Base-by-base conservation (phyloP, 129 eudicot genomes). In the Chrysanthemum makinoi region DNA sequence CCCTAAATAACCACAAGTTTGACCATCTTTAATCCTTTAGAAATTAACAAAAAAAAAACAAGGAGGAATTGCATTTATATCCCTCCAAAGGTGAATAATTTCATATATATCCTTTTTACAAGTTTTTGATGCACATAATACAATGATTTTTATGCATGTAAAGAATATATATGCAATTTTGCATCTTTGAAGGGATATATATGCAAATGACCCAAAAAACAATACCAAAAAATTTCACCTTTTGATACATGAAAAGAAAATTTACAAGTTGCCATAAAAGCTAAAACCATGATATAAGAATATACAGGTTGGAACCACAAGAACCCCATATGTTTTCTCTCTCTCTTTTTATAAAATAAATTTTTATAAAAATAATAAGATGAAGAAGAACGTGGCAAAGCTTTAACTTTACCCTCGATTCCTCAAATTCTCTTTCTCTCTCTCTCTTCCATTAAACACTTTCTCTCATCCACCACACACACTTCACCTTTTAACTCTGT, bases 251-350 rank as follows among this genome's bases (percentile, higher is more conserved):
- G 39, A 77, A 30, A 68, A 60, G 56, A 68, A 68, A 68, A 33
- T 19, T 60, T 60, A 26, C 51, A 59, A 70, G 72, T 22, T 69
- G 76, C 80, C 80, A 50, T 76, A 61, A 76, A 76, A 61, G 74
- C 74, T 75, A 75, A 47, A 77, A 77, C 84, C 85, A 85, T 80
- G 88, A 28, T 28, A 30, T 35, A 6, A n/a, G n/a, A n/a, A 81
- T 82, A 54, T 87, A 81, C 91, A 86, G 91, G 83, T 77, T 81
- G 87, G 83, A 81, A 69, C 76, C 72, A 75, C 73, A 77, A 39
- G 73, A 48, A 75, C 81, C 84, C 87, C 92, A 77, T 75, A 67
- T 65, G 73, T 71, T 79, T 62, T 70, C 66, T n/a, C 80, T 72
- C 48, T 51, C 72, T 78, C 55, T 46, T 35, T 30, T 5, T 35